These are phyloP conservation scores for Physaria fendleri DNA, from an alignment of 345 rosid genomes.

Conservation along the genomic window DNA sequence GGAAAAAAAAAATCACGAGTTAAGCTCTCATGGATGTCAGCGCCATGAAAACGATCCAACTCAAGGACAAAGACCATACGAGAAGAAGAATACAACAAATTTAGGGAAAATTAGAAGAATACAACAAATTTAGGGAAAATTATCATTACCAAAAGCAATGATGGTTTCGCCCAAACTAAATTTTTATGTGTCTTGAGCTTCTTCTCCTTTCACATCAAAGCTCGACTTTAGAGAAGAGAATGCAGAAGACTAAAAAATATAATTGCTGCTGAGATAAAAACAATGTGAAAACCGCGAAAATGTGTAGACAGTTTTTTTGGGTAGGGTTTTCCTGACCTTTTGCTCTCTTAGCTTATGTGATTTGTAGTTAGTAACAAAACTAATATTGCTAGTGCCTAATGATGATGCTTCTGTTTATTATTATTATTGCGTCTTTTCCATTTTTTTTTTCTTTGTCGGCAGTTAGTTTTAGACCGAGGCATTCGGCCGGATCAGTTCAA, in stretches of 20 bases:
- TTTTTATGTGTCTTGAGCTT: slow-evolving; percentile 9
- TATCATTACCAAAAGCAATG: slow-evolving; percentile 10
- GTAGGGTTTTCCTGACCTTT: slow-evolving; percentile 4
- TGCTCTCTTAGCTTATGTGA: no score
- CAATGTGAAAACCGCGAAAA: slow-evolving; percentile 1
- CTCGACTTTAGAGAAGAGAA: slow-evolving; percentile 8
- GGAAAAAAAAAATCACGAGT: slow-evolving; percentile 1
- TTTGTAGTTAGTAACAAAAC: no score
- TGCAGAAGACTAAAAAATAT: not conserved
- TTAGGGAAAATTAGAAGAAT: slow-evolving; percentile 13
- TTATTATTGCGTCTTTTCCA: no score
- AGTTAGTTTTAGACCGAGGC: no score
- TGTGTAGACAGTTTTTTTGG: not conserved
- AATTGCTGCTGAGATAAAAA: slow-evolving; percentile 2
- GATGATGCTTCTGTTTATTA: no score
- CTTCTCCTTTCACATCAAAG: slow-evolving; percentile 32
- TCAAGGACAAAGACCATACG: slow-evolving; percentile 21
- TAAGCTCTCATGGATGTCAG: slow-evolving; percentile 24
- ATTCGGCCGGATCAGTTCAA: no score
- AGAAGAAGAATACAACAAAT: slow-evolving; percentile 16
- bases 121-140: not conserved
- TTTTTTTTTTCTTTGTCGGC: no score
- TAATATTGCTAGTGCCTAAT: no score
- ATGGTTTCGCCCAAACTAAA: slow-evolving; percentile 4
- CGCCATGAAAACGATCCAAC: slow-evolving; percentile 23